phyloP scores from a whole-genome alignment of 345 rosid species.

The Boechera divaricarpa region DNA sequence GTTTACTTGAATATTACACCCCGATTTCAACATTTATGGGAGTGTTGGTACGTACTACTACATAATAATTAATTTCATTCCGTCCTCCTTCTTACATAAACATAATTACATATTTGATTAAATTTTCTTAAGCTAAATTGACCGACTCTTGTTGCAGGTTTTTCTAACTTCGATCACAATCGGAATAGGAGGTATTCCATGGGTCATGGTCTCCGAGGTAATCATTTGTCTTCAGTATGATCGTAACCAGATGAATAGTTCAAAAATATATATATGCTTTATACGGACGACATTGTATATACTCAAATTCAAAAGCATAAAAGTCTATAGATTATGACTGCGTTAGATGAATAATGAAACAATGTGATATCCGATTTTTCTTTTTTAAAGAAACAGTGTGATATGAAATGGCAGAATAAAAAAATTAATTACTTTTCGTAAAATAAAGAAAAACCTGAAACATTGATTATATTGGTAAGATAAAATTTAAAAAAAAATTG shows the following conservation, averaged over 20 bases:
- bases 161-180: constrained; percentile 56
- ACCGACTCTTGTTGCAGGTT: constrained; percentile 40
- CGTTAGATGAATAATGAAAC: neutral
- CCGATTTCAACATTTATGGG: constrained; percentile 39
- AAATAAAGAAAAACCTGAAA: too few relatives aligned
- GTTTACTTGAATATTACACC: constrained; percentile 24
- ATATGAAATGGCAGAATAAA: neutral
- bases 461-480: too few relatives aligned
- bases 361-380: too few relatives aligned
- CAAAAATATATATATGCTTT: neutral
- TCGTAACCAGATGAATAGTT: neutral
- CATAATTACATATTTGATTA: neutral
- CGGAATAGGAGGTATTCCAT: constrained; percentile 81
- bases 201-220: constrained; percentile 91
- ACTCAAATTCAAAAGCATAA: constrained; percentile 4
- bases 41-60: constrained; percentile 37
- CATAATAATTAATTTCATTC: neutral
- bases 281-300: neutral
- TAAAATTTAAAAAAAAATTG: too few relatives aligned
- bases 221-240: constrained; percentile 4
- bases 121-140: too few relatives aligned
- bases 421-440: neutral
- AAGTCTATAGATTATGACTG: neutral
- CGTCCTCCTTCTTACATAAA: neutral
- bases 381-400: neutral